Base-by-base conservation (phyloP, 2,329 filamentous ascomycete genomes). In the Neurospora sp. region DNA sequence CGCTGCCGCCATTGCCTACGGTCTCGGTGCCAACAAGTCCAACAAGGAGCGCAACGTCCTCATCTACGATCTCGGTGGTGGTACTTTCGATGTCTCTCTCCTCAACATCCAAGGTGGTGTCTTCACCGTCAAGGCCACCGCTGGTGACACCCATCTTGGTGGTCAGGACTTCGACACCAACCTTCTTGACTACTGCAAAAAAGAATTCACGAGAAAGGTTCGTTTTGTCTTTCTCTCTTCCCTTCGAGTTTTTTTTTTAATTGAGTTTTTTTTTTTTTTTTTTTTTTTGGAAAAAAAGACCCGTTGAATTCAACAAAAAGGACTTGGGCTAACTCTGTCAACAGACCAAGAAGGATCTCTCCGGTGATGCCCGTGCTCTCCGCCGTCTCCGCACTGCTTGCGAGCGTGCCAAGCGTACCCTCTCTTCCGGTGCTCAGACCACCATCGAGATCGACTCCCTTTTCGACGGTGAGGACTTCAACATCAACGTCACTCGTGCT, bases 61-160 rank as follows among this genome's bases (percentile, higher is more conserved):
- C 77, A 98, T 99, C 87, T 99, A 98, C 88, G 96, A 99, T 90
- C 91, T 99, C 74, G 96, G 96, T 89, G 96, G 96, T 89, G 96
- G 96, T 89, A 99, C 96, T 82, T 99, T 99, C 85, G 96, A 99
- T 97, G 96, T 99, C 37, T 98, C 96, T 74, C 92, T 98, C 76
- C 89, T 99, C 66, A 95, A 97, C 88, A 98, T 99, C 82, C 93
- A 98, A 86, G 94, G 95, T 81, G 96, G 96, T 88, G 96, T 99
- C 79, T 99, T 99, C 89, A 97, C 95, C 75, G 96, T 98, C 82
- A 97, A 96, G 89, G 94, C 95, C 73, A 98, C 96, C 71, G 94
- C 95, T 79, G 96, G 96, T 89, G 95, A 99, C 80, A 97, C 93
- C 79, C 94, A 97, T 82, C 85, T 97, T 81, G 94, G 94, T 88